phyloP scores from a whole-genome alignment of 2,329 filamentous ascomycete genomes.

The Rhytidhysteron rufulum region DNA sequence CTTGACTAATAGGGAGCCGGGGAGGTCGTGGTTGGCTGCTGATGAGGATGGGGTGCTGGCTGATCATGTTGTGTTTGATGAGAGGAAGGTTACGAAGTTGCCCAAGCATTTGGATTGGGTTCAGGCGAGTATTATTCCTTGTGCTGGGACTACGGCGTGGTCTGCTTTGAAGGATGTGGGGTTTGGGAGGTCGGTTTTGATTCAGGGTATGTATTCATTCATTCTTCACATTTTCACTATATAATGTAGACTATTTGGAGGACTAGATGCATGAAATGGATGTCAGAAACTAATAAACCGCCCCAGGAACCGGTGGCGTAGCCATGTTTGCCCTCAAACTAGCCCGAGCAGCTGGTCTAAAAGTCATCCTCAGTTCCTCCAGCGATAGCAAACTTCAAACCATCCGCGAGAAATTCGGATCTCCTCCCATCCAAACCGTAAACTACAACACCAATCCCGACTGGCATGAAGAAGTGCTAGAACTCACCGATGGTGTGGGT shows the following conservation, averaged over 20 bases:
- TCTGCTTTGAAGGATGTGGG: slow-evolving; percentile 61
- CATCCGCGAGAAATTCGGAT: slow-evolving; percentile 55
- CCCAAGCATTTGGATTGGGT: slow-evolving; percentile 57
- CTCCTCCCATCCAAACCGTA: slow-evolving; percentile 54
- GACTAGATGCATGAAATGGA: slow-evolving; percentile 43
- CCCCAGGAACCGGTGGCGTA: slow-evolving; percentile 35
- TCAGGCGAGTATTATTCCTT: slow-evolving; percentile 59
- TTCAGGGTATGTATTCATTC: slow-evolving; percentile 30
- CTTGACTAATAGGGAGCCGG: slow-evolving; percentile 57
- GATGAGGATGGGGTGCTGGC: slow-evolving; percentile 57
- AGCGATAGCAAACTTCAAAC: slow-evolving; percentile 52
- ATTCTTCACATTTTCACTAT: too few species aligned
- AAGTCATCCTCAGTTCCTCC: slow-evolving; percentile 57
- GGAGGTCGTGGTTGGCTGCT: slow-evolving; percentile 55
- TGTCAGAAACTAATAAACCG: slow-evolving; percentile 39
- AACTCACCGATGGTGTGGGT: slow-evolving; percentile 38
- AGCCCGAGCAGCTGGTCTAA: neutral
- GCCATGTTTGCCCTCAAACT: neutral
- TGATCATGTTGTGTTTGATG: slow-evolving; percentile 58
- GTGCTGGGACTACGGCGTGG: slow-evolving; percentile 62
- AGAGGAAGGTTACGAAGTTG: slow-evolving; percentile 52
- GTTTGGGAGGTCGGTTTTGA: slow-evolving; percentile 50
- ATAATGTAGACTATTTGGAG: slow-evolving; percentile 41
- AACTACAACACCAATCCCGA: slow-evolving; percentile 58
- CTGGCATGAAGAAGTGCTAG: slow-evolving; percentile 59